phyloP scores from a whole-genome alignment of 768 basidiomycete species.

The Lactarius hengduanensis region DNA sequence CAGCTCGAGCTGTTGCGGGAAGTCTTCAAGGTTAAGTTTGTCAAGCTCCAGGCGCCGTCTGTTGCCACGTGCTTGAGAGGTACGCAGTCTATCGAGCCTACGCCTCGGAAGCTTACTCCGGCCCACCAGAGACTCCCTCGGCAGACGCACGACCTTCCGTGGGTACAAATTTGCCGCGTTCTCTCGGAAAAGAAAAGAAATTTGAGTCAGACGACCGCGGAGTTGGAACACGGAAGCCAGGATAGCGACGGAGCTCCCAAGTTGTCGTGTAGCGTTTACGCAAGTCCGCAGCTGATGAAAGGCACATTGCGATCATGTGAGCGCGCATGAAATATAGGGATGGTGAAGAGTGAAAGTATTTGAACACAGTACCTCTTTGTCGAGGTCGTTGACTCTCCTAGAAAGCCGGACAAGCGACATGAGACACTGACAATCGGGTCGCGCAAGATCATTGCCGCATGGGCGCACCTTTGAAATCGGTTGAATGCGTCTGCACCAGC shows the following conservation, averaged over 20 bases:
- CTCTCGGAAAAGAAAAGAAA: conserved; percentile 69
- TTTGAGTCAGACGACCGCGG: conserved; percentile 63
- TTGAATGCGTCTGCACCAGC: conserved; percentile 65
- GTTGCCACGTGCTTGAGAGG: conserved; percentile 43
- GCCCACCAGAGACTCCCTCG: conserved; percentile 41
- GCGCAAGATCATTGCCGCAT: conserved; percentile 23
- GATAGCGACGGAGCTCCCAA: conserved; percentile 76
- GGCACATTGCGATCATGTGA: conserved; percentile 6
- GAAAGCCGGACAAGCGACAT: conserved; percentile 12
- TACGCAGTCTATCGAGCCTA: conserved; percentile 36
- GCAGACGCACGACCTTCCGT: conserved; percentile 53
- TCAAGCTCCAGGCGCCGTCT: conserved; percentile 54
- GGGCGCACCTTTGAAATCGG: conserved; percentile 55
- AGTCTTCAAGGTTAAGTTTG: conserved; percentile 61
- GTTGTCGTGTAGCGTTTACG: conserved; percentile 72
- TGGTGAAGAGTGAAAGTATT: conserved; percentile 11
- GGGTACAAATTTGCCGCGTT: conserved; percentile 76
- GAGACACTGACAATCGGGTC: conserved; percentile 12
- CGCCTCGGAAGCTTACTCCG: conserved; percentile 38
- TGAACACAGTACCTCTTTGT: conserved; percentile 52
- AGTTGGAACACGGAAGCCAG: conserved; percentile 72
- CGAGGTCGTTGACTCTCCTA: conserved; percentile 60
- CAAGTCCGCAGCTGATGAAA: conserved; percentile 62
- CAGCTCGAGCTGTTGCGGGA: conserved; percentile 62
- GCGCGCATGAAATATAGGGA: conserved; percentile 15